Evolutionary conservation across 1,139 yeast genomes (phyloP).

Genomic region (Pneumocystis wakefieldiae): DNA sequence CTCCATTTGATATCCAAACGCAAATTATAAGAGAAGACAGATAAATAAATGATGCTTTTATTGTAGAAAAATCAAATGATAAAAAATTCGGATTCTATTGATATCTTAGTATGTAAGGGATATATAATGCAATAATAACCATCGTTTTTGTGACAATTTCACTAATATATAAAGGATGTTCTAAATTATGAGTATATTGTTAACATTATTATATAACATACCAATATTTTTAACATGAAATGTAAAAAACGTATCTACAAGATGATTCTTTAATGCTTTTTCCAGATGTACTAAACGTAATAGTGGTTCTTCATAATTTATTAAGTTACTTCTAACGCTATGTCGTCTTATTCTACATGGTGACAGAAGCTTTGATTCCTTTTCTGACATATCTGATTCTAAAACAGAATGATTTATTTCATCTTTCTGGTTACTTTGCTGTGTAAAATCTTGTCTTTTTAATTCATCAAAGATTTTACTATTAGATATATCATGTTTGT

Average conservation of each 20-base stretch:
- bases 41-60: neutral
- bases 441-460: neutral
- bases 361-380: neutral
- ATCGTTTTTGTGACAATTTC: neutral
- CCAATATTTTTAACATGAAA: neutral
- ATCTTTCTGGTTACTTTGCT: neutral
- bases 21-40: neutral
- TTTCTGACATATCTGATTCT: neutral
- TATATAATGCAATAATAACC: neutral
- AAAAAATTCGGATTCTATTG: neutral
- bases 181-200: neutral
- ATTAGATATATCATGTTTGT: neutral
- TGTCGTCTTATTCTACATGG: neutral
- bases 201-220: neutral
- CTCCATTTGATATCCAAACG: neutral
- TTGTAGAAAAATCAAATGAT: neutral
- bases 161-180: neutral
- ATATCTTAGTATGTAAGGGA: neutral
- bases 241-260: neutral
- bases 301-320: neutral
- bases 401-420: neutral
- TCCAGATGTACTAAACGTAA: neutral
- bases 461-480: neutral
- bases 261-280: neutral
- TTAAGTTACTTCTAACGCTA: neutral